Conservation (phyloP, 768 basidiomycete species). For the Trametes cinnabarina region DNA sequence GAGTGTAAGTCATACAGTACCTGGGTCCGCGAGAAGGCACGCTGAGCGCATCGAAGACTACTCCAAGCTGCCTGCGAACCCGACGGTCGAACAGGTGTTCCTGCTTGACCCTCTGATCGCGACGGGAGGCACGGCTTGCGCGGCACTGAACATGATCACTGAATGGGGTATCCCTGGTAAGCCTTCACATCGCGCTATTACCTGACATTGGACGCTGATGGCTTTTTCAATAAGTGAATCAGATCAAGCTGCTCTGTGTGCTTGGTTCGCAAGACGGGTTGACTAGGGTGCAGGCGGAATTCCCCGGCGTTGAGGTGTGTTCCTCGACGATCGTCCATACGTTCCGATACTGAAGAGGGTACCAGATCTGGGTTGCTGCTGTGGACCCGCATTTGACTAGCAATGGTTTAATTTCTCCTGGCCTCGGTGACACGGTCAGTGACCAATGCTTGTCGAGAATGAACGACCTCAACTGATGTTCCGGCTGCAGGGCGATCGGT, state of each 20-base stretch:
- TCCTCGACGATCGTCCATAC: background rate
- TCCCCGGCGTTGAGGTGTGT: slow-evolving; percentile 78
- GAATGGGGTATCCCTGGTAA: slow-evolving; percentile 80
- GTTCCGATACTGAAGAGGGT: background rate
- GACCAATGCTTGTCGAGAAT: too few species aligned
- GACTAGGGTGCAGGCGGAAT: slow-evolving; percentile 55
- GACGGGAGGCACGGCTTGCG: slow-evolving; percentile 88
- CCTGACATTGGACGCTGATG: background rate
- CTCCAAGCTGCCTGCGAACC: slow-evolving; percentile 78
- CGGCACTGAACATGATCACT: slow-evolving; percentile 80
- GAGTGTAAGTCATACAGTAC: slow-evolving; percentile 58
- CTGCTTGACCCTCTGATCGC: slow-evolving; percentile 92
- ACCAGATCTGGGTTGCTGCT: slow-evolving; percentile 85
- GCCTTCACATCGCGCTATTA: slow-evolving; percentile 17
- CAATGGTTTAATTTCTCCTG: slow-evolving; percentile 84
- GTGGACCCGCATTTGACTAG: slow-evolving; percentile 70
- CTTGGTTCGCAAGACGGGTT: slow-evolving; percentile 79
- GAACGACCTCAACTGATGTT: background rate
- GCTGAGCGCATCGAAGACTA: slow-evolving; percentile 55
- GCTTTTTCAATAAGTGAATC: slow-evolving; percentile 41
- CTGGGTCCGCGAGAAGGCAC: background rate
- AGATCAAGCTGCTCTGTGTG: slow-evolving; percentile 80
- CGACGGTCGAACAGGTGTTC: slow-evolving; percentile 80
- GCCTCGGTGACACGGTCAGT: slow-evolving; percentile 86
- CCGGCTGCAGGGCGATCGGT: slow-evolving; percentile 67